phyloP scores from a whole-genome alignment of 345 rosid genomes.

The Lepidium africanum region DNA sequence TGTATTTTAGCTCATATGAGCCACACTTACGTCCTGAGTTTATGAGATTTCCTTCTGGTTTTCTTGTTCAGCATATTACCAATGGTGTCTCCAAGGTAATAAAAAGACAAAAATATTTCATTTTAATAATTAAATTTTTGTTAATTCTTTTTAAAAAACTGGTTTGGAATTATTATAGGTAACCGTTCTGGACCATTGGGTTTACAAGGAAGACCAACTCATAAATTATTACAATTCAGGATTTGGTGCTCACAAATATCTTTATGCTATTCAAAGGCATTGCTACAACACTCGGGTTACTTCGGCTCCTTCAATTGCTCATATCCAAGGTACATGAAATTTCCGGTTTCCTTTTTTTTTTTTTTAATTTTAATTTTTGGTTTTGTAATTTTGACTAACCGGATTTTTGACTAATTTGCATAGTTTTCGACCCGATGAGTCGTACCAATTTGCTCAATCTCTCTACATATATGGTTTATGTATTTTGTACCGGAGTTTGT shows the following conservation, averaged over 20 bases:
- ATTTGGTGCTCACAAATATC: conserved; percentile 52
- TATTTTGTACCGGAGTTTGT: conserved; percentile 44
- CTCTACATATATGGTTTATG: conserved; percentile 35
- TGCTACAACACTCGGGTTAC: conserved; percentile 8
- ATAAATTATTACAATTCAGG: conserved; percentile 27
- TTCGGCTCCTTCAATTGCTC: neutral
- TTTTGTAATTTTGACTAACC: neutral
- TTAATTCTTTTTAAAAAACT: too few relatives aligned
- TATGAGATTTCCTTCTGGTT: conserved; percentile 66
- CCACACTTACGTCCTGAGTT: conserved; percentile 11
- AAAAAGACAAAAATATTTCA: too few relatives aligned
- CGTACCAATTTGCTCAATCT: conserved; percentile 41
- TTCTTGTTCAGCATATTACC: conserved; percentile 43
- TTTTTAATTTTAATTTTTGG: neutral
- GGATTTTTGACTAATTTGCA: neutral
- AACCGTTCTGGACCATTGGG: conserved; percentile 52
- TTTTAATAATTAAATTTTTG: too few relatives aligned
- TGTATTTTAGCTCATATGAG: conserved; percentile 27
- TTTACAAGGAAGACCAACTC: conserved; percentile 31
- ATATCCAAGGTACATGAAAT: neutral
- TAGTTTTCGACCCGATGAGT: conserved; percentile 28
- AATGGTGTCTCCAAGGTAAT: conserved; percentile 47
- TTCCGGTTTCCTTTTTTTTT: neutral
- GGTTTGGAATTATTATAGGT: conserved; percentile 22
- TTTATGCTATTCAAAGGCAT: conserved; percentile 36